Percentiles rank a stretch among this genome's conserved stretches.
phyloP scores from a whole-genome alignment of 202 grass and related monocot species.

The Schoenoplectus tabernaemontani region DNA sequence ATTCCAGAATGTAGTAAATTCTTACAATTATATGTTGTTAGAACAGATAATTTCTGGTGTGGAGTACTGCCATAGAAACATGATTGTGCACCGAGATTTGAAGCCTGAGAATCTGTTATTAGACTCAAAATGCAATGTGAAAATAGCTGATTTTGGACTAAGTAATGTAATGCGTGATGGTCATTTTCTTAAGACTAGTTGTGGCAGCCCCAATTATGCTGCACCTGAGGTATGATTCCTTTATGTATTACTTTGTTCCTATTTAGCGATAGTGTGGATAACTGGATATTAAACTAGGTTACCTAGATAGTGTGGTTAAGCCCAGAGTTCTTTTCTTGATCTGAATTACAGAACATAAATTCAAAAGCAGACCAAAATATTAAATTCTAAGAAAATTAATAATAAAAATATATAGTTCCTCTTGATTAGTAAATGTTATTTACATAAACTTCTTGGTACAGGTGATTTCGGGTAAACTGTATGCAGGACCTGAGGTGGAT shows the following conservation, averaged over 20 bases:
- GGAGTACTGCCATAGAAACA: conserved; percentile 97
- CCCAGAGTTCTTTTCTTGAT: neutral
- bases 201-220: conserved; percentile 95
- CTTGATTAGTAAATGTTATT: neutral
- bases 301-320: neutral
- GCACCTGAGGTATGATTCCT: conserved; percentile 65
- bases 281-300: neutral
- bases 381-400: neutral
- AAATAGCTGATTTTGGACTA: conserved; percentile 92
- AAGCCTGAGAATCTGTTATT: conserved; percentile 93
- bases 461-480: conserved; percentile 96
- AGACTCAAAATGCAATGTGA: conserved; percentile 86
- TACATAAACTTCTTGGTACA: conserved; percentile 30
- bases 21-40: conserved; percentile 1
- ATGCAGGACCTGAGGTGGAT: conserved; percentile 92
- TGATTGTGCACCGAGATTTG: conserved; percentile 87
- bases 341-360: neutral
- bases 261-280: neutral
- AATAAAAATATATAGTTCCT: neutral
- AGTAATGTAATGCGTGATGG: conserved; percentile 98
- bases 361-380: neutral
- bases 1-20: neutral
- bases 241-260: neutral
- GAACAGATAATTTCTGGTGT: conserved; percentile 93
- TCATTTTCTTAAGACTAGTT: conserved; percentile 96